phyloP scores from a whole-genome alignment of 495 filamentous ascomycete species.

The Penicillium egyptiacum region DNA sequence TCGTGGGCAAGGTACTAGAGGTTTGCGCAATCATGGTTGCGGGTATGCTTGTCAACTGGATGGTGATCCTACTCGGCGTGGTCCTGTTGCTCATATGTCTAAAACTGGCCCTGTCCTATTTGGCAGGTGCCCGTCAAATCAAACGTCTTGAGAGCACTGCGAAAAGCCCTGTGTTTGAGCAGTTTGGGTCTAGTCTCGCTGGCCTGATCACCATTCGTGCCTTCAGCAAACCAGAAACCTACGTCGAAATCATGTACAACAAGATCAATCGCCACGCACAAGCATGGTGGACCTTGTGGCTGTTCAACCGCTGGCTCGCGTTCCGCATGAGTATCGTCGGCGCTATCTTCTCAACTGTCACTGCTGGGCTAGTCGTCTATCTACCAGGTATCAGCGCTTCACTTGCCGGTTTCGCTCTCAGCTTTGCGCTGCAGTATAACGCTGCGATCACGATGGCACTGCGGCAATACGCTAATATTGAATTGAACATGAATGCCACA shows the following conservation, averaged over 20 bases:
- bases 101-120: slow-evolving; percentile 58
- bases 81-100: slow-evolving; percentile 47
- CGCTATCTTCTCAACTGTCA: slow-evolving; percentile 64
- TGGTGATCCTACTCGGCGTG: slow-evolving; percentile 30
- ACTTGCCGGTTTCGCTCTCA: slow-evolving; percentile 77
- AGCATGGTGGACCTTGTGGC: slow-evolving; percentile 65
- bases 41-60: slow-evolving; percentile 33
- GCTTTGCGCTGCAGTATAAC: slow-evolving; percentile 57
- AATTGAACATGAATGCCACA: slow-evolving; percentile 81
- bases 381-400: slow-evolving; percentile 66
- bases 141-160: slow-evolving; percentile 73
- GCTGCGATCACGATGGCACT: slow-evolving; percentile 47
- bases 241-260: slow-evolving; percentile 63
- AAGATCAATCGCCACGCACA: slow-evolving; percentile 64
- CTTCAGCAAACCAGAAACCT: slow-evolving; percentile 63
- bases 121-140: slow-evolving; percentile 69
- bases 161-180: slow-evolving; percentile 76
- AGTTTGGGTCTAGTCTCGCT: slow-evolving; percentile 66
- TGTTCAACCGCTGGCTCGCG: slow-evolving; percentile 73
- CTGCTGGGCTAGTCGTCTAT: slow-evolving; percentile 63
- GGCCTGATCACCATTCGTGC: slow-evolving; percentile 76
- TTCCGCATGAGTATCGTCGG: slow-evolving; percentile 70
- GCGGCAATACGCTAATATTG: slow-evolving; percentile 54
- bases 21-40: slow-evolving; percentile 37
- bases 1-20: slow-evolving; percentile 45